A percentile compares a stretch with the other conserved stretches of the same genome.
Conservation (phyloP, 2,329 filamentous ascomycete species). For the Calonectria montana region DNA sequence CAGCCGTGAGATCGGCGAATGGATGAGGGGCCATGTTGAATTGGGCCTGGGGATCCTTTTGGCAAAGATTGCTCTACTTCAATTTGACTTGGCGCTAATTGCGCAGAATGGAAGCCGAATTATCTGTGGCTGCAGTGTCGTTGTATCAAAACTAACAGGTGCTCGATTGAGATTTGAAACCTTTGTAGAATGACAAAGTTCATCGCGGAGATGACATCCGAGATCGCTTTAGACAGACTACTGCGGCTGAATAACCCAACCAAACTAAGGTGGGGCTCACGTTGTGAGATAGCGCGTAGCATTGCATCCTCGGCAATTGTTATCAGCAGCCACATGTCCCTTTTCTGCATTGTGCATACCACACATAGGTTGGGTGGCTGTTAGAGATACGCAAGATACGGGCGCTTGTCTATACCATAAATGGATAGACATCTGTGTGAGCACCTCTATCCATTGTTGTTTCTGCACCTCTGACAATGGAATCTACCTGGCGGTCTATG, state of each 20-base stretch:
- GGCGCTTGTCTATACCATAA: background rate
- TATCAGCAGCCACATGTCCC: background rate
- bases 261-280: background rate
- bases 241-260: background rate
- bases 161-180: background rate
- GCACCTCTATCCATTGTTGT: background rate
- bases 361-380: background rate
- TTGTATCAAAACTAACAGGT: background rate
- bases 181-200: background rate
- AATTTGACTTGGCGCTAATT: background rate
- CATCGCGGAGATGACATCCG: background rate
- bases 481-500: background rate
- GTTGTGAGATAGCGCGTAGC: background rate
- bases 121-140: background rate
- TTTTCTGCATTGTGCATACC: background rate
- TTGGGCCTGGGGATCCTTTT: background rate
- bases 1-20: conserved; percentile 20
- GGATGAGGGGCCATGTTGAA: conserved; percentile 17
- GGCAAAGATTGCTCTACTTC: background rate
- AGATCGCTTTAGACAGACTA: background rate
- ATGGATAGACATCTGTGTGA: background rate
- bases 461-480: background rate
- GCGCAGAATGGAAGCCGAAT: background rate
- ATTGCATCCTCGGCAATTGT: background rate
- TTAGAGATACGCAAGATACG: background rate